These are phyloP conservation scores for Globomyces pollinis-pini DNA, from an alignment of 192 early-diverging fungal genomes.

Conservation along the genomic window DNA sequence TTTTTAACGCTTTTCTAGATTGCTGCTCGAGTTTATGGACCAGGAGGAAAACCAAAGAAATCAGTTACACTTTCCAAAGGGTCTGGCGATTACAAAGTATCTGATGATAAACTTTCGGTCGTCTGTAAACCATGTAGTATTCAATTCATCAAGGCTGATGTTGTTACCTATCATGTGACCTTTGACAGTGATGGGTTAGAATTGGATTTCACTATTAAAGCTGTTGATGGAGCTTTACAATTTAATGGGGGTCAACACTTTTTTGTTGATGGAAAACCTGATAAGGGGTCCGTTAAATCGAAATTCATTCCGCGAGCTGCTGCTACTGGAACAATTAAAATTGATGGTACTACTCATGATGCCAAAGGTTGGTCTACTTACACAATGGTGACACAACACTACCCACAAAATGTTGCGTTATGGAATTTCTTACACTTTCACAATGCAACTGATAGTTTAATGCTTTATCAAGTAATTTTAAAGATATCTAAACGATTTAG, in stretches of 20 bases:
- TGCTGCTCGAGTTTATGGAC: neutral
- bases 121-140: neutral
- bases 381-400: conserved; percentile 77
- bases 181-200: neutral
- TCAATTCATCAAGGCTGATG: neutral
- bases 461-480: conserved; percentile 40
- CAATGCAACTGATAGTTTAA: conserved; percentile 47
- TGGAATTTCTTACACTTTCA: conserved; percentile 86
- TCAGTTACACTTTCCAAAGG: neutral
- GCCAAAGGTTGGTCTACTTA: conserved; percentile 67
- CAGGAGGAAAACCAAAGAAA: neutral
- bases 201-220: neutral
- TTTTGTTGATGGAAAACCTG: conserved; percentile 1
- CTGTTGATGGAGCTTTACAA: neutral
- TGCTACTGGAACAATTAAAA: conserved; percentile 63
- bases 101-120: neutral
- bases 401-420: conserved; percentile 74
- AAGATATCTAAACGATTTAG: conserved; percentile 31
- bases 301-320: conserved; percentile 77
- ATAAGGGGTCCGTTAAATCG: conserved; percentile 61
- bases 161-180: neutral
- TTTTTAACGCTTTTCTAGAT: too few species aligned
- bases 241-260: neutral
- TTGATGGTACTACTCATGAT: conserved; percentile 60
- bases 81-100: neutral